Conservation (phyloP, 371 early-diverging fungal species). For the Syncephalastrum racemosum region DNA sequence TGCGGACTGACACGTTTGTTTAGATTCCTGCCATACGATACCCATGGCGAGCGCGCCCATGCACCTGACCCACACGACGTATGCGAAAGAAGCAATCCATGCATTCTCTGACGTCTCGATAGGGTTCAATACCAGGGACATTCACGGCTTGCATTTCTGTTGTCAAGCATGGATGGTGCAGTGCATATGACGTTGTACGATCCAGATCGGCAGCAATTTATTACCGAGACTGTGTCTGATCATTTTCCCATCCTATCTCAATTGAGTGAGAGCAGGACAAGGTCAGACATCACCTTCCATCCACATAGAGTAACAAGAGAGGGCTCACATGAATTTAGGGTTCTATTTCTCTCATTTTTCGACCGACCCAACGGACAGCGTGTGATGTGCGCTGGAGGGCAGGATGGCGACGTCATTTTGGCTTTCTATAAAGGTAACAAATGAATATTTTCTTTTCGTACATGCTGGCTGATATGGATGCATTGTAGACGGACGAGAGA, state of each 20-base stretch:
- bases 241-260: slow-evolving; percentile 39
- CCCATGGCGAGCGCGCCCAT: slow-evolving; percentile 40
- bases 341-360: slow-evolving; percentile 53
- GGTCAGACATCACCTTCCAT: no score
- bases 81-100: slow-evolving; percentile 7
- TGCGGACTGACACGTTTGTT: no score
- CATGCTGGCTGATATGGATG: neutral
- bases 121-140: slow-evolving; percentile 17
- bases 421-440: slow-evolving; percentile 29
- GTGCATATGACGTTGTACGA: slow-evolving; percentile 34
- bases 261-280: slow-evolving; percentile 38
- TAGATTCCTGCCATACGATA: slow-evolving; percentile 42
- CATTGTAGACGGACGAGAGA: slow-evolving; percentile 29
- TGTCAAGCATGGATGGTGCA: slow-evolving; percentile 44
- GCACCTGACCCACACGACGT: slow-evolving; percentile 48
- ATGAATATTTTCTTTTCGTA: no score
- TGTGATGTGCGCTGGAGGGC: slow-evolving; percentile 63
- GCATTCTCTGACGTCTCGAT: no score
- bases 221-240: slow-evolving; percentile 1
- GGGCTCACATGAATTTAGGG: slow-evolving; percentile 23
- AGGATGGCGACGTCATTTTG: slow-evolving; percentile 58
- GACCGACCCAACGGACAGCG: slow-evolving; percentile 41
- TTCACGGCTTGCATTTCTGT: slow-evolving; percentile 30
- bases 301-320: slow-evolving; percentile 23
- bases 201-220: slow-evolving; percentile 18